These are phyloP conservation scores for Hydnomerulius pinastri DNA, from an alignment of 768 basidiomycete genomes.

Conservation along the genomic window DNA sequence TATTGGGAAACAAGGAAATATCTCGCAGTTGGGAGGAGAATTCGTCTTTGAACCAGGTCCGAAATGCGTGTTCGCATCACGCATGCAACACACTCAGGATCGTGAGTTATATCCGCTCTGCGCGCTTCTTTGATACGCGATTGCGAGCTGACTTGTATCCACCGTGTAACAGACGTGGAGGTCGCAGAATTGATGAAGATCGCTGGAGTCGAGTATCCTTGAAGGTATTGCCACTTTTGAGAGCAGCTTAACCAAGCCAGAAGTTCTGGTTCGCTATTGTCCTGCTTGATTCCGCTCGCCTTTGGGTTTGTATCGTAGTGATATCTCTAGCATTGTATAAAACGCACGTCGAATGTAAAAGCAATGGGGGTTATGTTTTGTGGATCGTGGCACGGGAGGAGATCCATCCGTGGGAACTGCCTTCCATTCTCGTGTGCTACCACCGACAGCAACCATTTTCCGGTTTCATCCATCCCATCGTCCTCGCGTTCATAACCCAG, in stretches of 20 bases:
- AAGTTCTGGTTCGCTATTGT: no score
- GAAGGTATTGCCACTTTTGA: no score
- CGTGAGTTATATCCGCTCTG: slow-evolving; percentile 32
- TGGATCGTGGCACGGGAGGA: slow-evolving; percentile 4
- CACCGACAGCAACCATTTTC: neutral
- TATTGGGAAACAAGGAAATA: slow-evolving; percentile 63
- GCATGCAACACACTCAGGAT: slow-evolving; percentile 66
- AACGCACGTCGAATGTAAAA: no score
- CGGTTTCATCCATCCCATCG: slow-evolving; percentile 22
- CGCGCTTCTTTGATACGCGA: neutral
- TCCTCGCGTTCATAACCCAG: no score
- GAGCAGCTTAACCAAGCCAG: no score
- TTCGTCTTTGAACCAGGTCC: slow-evolving; percentile 54
- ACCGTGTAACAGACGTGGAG: slow-evolving; percentile 42
- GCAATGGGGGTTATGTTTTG: no score
- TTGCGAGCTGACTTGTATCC: neutral
- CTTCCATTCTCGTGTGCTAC: slow-evolving; percentile 5
- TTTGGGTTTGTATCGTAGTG: no score
- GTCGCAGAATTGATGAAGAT: slow-evolving; percentile 48
- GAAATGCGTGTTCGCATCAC: slow-evolving; percentile 51
- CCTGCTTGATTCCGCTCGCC: no score
- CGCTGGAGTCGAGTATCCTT: slow-evolving; percentile 39
- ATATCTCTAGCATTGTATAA: no score
- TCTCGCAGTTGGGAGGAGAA: slow-evolving; percentile 65
- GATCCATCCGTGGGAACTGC: slow-evolving; percentile 26